Percentiles rank a stretch among this genome's conserved stretches.
phyloP scores from a whole-genome alignment of 805 yeast species.

The Starmera amethionina region DNA sequence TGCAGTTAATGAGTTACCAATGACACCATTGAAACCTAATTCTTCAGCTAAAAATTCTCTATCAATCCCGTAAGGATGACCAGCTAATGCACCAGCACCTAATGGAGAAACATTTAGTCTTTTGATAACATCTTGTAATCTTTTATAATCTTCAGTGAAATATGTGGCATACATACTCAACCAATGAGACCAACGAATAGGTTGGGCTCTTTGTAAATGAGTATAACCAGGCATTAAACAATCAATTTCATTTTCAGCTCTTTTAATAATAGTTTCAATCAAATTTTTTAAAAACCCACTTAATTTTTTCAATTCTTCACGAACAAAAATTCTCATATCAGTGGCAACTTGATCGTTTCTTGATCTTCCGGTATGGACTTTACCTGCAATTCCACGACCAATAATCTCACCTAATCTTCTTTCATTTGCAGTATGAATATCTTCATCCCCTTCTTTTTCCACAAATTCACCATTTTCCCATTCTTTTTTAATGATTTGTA shows the following conservation, averaged over 20 bases:
- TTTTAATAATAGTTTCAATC: slow-evolving; percentile 53
- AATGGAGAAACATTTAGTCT: slow-evolving; percentile 86
- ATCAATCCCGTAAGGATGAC: slow-evolving; percentile 98
- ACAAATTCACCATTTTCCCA: slow-evolving; percentile 67
- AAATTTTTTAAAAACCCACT: slow-evolving; percentile 47
- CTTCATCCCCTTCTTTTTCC: slow-evolving; percentile 89
- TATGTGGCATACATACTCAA: slow-evolving; percentile 90
- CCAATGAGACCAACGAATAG: slow-evolving; percentile 99
- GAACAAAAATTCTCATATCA: slow-evolving; percentile 93
- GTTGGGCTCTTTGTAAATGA: slow-evolving; percentile 96
- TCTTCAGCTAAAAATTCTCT: slow-evolving; percentile 78
- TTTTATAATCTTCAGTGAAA: slow-evolving; percentile 80
- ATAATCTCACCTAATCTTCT: slow-evolving; percentile 94
- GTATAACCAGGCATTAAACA: slow-evolving; percentile 98
- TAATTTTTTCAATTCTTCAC: slow-evolving; percentile 58
- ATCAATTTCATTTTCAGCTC: slow-evolving; percentile 83
- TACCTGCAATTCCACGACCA: slow-evolving; percentile 90
- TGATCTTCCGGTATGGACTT: slow-evolving; percentile 98
- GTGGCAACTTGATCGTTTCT: slow-evolving; percentile 99
- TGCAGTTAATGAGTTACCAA: slow-evolving; percentile 95
- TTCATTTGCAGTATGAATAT: slow-evolving; percentile 97
- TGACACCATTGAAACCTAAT: slow-evolving; percentile 73
- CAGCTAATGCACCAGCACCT: slow-evolving; percentile 98
- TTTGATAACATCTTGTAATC: slow-evolving; percentile 69
- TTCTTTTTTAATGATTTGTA: slow-evolving; percentile 60